A percentile compares a stretch with the other conserved stretches of the same genome.
Evolutionary conservation across 202 grass and related monocot species (phyloP).

Genomic region (Panicum virgatum): DNA sequence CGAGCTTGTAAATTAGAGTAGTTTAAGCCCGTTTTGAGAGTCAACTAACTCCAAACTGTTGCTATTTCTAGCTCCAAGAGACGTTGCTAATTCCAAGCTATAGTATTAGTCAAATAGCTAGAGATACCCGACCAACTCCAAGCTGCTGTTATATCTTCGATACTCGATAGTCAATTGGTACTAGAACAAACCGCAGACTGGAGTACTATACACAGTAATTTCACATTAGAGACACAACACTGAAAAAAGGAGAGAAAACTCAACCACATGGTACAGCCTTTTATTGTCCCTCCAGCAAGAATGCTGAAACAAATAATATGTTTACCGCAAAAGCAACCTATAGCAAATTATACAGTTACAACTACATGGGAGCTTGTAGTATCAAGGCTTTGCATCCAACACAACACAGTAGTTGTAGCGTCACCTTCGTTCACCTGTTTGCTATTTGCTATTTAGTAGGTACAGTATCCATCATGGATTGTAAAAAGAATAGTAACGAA

Average conservation of each 20-base stretch:
- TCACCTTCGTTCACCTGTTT: slow-evolving; percentile 5
- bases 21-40: no score
- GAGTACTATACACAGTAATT: background rate
- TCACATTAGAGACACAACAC: background rate
- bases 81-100: no score
- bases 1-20: no score
- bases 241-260: background rate
- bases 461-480: slow-evolving; percentile 61
- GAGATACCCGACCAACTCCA: background rate
- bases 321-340: slow-evolving; percentile 40
- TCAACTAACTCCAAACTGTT: no score
- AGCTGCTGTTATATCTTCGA: background rate
- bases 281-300: slow-evolving; percentile 72
- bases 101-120: background rate
- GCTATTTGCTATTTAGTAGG: slow-evolving; percentile 46
- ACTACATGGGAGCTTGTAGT: slow-evolving; percentile 40
- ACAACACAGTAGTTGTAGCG: slow-evolving; percentile 45
- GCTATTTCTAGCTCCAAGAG: no score
- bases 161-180: no score
- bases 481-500: slow-evolving; percentile 57
- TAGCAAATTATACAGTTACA: slow-evolving; percentile 42
- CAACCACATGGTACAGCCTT: slow-evolving; percentile 45
- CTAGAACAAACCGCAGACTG: no score
- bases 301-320: slow-evolving; percentile 60
- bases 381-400: slow-evolving; percentile 32